Evolutionary conservation across 495 filamentous ascomycete genomes (phyloP).

Genomic region (Podospora pseudoanserina): DNA sequence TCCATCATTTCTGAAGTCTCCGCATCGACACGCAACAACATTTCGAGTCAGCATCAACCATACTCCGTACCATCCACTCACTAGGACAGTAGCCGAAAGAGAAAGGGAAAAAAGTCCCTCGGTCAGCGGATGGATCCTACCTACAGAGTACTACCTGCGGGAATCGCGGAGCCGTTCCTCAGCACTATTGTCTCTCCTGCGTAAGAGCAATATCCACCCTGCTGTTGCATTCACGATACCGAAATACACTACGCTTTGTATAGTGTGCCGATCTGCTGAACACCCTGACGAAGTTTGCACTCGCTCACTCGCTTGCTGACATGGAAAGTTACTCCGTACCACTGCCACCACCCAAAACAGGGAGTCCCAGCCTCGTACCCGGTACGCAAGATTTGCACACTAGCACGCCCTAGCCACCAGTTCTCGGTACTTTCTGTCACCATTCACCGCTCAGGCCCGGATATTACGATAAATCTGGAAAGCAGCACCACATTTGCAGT

Average conservation of each 20-base stretch:
- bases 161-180: background rate
- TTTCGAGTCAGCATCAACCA: background rate
- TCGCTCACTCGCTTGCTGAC: background rate
- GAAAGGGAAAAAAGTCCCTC: background rate
- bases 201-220: background rate
- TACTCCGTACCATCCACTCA: too few species aligned
- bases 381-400: background rate
- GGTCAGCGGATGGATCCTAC: background rate
- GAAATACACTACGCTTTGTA: too few species aligned
- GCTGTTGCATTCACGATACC: background rate
- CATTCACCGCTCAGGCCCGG: conserved; percentile 15
- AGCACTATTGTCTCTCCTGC: background rate
- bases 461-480: conserved; percentile 19
- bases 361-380: background rate
- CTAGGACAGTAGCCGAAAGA: background rate
- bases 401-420: background rate
- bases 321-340: background rate
- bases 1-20: background rate
- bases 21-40: background rate
- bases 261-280: background rate
- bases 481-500: conserved; percentile 2
- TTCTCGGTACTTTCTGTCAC: conserved; percentile 7
- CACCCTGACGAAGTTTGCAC: background rate
- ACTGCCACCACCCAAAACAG: background rate
- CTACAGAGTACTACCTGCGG: too few species aligned